A percentile compares a stretch with the other conserved stretches of the same genome.
Conservation (phyloP, 768 basidiomycete genomes). For the Tephrocybe rancida region DNA sequence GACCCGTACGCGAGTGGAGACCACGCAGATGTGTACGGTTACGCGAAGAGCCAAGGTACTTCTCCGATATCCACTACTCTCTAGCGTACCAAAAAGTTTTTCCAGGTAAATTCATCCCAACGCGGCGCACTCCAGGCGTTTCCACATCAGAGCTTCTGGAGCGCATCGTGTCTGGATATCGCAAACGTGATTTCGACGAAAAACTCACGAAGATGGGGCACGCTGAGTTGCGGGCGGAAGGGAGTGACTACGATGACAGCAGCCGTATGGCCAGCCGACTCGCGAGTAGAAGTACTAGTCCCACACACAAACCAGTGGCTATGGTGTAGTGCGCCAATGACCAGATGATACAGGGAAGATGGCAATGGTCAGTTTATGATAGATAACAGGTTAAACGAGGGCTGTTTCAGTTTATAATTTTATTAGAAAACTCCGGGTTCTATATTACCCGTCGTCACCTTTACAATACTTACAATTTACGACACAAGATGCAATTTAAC, state of each 20-base stretch:
- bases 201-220: slow-evolving; percentile 91
- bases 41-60: slow-evolving; percentile 77
- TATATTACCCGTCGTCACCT: too few species aligned
- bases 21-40: slow-evolving; percentile 83
- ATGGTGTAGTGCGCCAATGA: neutral
- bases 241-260: slow-evolving; percentile 50
- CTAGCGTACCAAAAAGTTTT: neutral
- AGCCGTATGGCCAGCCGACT: slow-evolving; percentile 36
- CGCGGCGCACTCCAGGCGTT: slow-evolving; percentile 90
- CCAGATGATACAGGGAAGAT: neutral
- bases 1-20: slow-evolving; percentile 82
- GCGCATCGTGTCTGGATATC: slow-evolving; percentile 88
- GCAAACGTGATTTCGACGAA: slow-evolving; percentile 81
- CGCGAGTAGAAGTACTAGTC: slow-evolving; percentile 31
- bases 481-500: too few species aligned
- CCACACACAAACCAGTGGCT: slow-evolving; percentile 12
- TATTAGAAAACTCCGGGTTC: too few species aligned
- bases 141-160: slow-evolving; percentile 93
- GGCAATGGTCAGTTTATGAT: neutral
- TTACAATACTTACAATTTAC: too few species aligned
- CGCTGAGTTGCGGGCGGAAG: slow-evolving; percentile 68
- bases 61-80: neutral
- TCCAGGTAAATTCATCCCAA: slow-evolving; percentile 92
- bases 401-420: too few species aligned
- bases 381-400: too few species aligned